Evolutionary conservation across 352 stramenopile species (phyloP).

Genomic region (Phytophthora idaei): DNA sequence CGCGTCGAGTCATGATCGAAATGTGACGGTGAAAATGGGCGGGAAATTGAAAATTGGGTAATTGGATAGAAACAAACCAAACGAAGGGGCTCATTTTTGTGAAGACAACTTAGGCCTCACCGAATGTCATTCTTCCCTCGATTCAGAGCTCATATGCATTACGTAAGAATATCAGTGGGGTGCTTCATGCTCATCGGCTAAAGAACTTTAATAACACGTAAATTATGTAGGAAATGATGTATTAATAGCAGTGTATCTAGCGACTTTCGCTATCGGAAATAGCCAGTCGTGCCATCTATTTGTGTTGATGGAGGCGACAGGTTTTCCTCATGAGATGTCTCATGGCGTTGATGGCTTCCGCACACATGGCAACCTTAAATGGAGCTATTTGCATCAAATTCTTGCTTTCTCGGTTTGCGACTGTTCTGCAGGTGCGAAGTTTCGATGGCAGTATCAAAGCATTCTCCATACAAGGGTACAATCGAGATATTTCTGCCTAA

Average conservation of each 20-base stretch:
- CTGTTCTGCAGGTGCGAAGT: slow-evolving; percentile 6
- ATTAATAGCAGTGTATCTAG: no score
- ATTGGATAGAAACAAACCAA: neutral
- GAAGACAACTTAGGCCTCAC: neutral
- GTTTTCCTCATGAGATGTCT: neutral
- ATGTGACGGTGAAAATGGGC: slow-evolving; percentile 3
- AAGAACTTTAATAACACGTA: no score
- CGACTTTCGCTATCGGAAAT: neutral
- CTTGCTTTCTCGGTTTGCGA: neutral
- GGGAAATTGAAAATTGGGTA: slow-evolving; percentile 1
- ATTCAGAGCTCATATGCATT: no score
- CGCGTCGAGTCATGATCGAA: slow-evolving; percentile 61
- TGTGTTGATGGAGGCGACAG: neutral
- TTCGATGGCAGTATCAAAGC: slow-evolving; percentile 1
- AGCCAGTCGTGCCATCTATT: neutral
- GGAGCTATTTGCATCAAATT: neutral
- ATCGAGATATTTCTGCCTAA: slow-evolving; percentile 16
- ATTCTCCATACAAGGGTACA: neutral
- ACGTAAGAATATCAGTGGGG: no score
- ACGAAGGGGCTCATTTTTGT: neutral
- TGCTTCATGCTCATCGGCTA: no score
- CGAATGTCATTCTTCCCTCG: no score
- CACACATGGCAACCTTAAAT: neutral
- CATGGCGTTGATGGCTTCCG: neutral
- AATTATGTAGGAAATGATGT: no score